Percentiles rank a stretch among this genome's conserved stretches.
Evolutionary conservation across 257 asterid genomes (phyloP).

Genomic region (Salvia miltiorrhiza): DNA sequence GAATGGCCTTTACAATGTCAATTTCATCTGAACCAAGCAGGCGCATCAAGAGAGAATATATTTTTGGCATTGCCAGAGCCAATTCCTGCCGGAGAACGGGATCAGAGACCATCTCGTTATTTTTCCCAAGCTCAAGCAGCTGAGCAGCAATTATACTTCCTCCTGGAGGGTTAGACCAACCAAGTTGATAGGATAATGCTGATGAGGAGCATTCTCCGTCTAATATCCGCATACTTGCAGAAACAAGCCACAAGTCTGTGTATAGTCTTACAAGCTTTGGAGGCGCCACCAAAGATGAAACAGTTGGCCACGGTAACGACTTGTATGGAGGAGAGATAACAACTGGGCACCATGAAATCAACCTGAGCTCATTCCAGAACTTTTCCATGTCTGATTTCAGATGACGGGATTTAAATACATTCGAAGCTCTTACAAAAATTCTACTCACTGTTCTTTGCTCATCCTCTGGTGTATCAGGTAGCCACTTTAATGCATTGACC

Average conservation of each 20-base stretch:
- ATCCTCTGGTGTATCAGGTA: constrained; percentile 49
- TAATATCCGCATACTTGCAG: constrained; percentile 95
- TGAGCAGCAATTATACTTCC: constrained; percentile 96
- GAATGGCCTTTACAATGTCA: constrained; percentile 85
- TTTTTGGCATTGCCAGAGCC: constrained; percentile 91
- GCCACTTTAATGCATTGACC: constrained; percentile 84
- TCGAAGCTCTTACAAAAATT: constrained; percentile 69
- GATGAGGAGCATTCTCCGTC: constrained; percentile 96
- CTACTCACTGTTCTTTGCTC: constrained; percentile 56
- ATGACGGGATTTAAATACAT: constrained; percentile 62
- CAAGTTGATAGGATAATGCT: constrained; percentile 71
- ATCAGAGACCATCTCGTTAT: constrained; percentile 76
- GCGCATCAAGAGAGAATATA: constrained; percentile 67
- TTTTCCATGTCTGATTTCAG: constrained; percentile 67
- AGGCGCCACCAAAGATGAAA: constrained; percentile 85
- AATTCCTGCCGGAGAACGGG: constrained; percentile 75
- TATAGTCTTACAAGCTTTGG: constrained; percentile 84
- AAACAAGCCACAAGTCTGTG: constrained; percentile 89
- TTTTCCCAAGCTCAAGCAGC: constrained; percentile 96
- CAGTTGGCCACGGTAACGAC: constrained; percentile 88
- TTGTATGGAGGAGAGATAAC: constrained; percentile 65
- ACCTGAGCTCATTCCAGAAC: constrained; percentile 89
- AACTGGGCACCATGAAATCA: constrained; percentile 97
- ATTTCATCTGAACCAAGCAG: constrained; percentile 83
- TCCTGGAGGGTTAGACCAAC: constrained; percentile 93